A percentile compares a stretch with the other conserved stretches of the same genome.
phyloP scores from a whole-genome alignment of 83 land plant genomes.

The Isoetes engelmannii region DNA sequence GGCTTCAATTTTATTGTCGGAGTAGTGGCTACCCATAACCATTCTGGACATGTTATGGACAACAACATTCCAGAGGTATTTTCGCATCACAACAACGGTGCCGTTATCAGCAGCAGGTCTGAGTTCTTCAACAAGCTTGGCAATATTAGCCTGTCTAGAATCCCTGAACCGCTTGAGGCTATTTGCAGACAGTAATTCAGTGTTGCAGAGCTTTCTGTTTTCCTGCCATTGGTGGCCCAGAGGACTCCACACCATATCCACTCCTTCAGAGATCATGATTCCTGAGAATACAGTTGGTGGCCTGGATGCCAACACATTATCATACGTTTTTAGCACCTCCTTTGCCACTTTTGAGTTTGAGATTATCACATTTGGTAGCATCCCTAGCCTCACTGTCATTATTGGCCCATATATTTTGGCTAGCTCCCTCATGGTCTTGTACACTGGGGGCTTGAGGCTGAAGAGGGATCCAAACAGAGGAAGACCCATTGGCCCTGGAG shows the following conservation, averaged over 20 bases:
- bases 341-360: constrained; percentile 22
- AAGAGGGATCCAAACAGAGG: constrained; percentile 21
- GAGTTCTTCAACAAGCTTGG: neutral
- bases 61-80: neutral
- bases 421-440: constrained; percentile 19
- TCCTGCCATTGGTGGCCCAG: constrained; percentile 14
- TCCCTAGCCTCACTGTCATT: constrained; percentile 22
- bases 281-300: constrained; percentile 17
- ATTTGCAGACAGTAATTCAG: constrained; percentile 21
- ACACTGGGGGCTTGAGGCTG: constrained; percentile 1
- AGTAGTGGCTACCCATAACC: no score
- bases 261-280: constrained; percentile 15
- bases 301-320: constrained; percentile 23
- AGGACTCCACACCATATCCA: constrained; percentile 18
- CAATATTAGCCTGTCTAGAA: constrained; percentile 15
- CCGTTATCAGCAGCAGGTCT: neutral
- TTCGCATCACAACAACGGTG: constrained; percentile 9
- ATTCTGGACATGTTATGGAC: no score
- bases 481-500: constrained; percentile 22
- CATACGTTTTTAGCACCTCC: constrained; percentile 17
- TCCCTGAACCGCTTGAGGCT: constrained; percentile 12
- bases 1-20: no score
- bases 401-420: constrained; percentile 25
- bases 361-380: constrained; percentile 14
- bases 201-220: constrained; percentile 23